Base-by-base conservation (phyloP, 1,284 basidiomycete genomes). In the Austropuccinia psidii region DNA sequence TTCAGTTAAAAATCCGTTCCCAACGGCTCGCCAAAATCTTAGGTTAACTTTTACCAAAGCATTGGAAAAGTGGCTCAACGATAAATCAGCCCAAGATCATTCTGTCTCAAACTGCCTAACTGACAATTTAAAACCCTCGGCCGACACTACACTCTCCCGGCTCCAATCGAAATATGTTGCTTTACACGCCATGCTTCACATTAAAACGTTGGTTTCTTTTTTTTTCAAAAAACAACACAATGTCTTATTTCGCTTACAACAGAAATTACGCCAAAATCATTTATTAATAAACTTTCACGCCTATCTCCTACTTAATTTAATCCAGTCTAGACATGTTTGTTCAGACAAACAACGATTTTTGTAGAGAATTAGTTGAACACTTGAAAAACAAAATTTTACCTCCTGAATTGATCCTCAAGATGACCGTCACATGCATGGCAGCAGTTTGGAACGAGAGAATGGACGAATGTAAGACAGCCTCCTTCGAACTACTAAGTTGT, bases 11-110 rank as follows among this genome's bases (percentile, higher is more conserved):
- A 85, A 87, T 72, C 90, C 93, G 0, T 98, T 94, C 81, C 88
- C 91, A 41, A 90, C 91, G 0, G 93, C 93, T 1, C 85, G 87
- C 5, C 88, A 90, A 76, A 98, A 98, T 78, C 83, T 98, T 75
- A 86, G 86, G 19, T 87, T 85, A 31, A 86, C 89, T 29, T 83
- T 93, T 39, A 83, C 83, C 64, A 89, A 88, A 80, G 84, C 86
- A 0, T 80, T 90, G 75, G 87, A 89, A 43, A 85, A 84, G 66
- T 39, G 61, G 31, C 15, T 27, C n/a, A 11, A 58, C 69, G 39
- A 31, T 72, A 57, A 76, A 79, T 35, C 74, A 77, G 37, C 27
- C 43, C 21, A 74, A 70, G 66, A 58, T 70, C 29, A 33, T 58
- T 1, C 82, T 83, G 82, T 84, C 65, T 82, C 80, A 76, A 84